Evolutionary conservation across 2,329 filamentous ascomycete species (phyloP), one percentile per base, ranked within the genome.

Genomic region (Byssochlamys sp.): DNA sequence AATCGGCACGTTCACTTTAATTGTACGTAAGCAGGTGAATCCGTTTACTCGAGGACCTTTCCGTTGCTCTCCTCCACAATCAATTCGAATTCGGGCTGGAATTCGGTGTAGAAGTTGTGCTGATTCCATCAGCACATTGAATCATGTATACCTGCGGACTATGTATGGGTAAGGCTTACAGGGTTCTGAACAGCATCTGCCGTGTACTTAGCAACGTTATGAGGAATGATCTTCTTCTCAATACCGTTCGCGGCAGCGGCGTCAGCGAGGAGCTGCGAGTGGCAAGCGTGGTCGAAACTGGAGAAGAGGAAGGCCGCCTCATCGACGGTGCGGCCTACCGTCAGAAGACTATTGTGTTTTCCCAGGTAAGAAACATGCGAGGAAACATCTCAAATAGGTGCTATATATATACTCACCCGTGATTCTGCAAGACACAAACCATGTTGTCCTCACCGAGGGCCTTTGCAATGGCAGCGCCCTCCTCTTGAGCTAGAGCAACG

Each of bases 211-310:
- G 71, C 71, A 19, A 70, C 69, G 14, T 72, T 62, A 49, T 71
- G 59, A 1, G 58, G 56, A 33, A 73, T 73, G 28, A 73, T 66
- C 59, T 62, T 68, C 62, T 73, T 73, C 1, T 68, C 63, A 1
- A 73, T 59, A 0, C 71, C 71, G 57, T 73, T 75, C 3, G 73
- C 72, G 27, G 71, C 72, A 7, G 71, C 73, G 4, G 73, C 73
- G 53, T 76, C 73, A 2, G 71, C 74, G 61, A 75, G 61, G 35
- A 76, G 62, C 60, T 76, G 74, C 2, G 72, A 70, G 49, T 73
- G 72, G 49, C 73, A 75, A 50, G 73, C 71, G 53, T 75, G 66
- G 35, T 76, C 74, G n/a, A 76, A 65, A 57, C 72, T 74, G 33
- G 67, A 68, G 58, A 71, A 73, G 53, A 73, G 66, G 53, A 71